Percentiles rank a stretch among this genome's conserved stretches.
Evolutionary conservation across 169 alveolate species (phyloP).

Genomic region (Theileria luwenshuni): DNA sequence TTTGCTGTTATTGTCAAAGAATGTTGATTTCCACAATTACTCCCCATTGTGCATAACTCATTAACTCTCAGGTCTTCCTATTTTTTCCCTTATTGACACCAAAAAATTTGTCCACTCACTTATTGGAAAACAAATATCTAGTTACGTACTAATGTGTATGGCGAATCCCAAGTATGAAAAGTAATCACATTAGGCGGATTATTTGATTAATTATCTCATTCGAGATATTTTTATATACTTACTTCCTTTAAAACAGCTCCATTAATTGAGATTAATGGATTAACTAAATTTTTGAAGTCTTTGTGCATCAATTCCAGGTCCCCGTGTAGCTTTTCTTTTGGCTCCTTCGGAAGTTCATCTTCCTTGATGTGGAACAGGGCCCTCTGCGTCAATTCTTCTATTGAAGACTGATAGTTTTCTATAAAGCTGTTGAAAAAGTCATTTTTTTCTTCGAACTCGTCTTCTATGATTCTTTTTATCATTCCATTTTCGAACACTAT

Average conservation of each 20-base stretch:
- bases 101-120: too few relatives aligned
- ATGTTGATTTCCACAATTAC: too few relatives aligned
- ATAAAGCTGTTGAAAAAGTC: not conserved
- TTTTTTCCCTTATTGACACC: too few relatives aligned
- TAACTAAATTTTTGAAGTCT: not conserved
- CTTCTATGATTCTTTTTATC: not conserved
- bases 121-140: too few relatives aligned
- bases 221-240: not conserved
- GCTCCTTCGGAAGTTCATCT: conserved; percentile 2
- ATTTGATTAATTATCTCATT: too few relatives aligned
- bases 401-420: not conserved
- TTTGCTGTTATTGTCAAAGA: too few relatives aligned
- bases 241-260: not conserved
- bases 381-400: conserved; percentile 12
- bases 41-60: too few relatives aligned
- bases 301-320: not conserved
- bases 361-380: conserved; percentile 1
- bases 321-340: not conserved
- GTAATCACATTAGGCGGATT: too few relatives aligned
- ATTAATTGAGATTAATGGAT: conserved; percentile 9
- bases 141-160: too few relatives aligned
- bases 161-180: too few relatives aligned
- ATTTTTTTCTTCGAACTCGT: not conserved
- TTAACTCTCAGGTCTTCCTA: too few relatives aligned
- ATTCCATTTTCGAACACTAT: conserved; percentile 14